Conservation (phyloP, 2,329 filamentous ascomycete genomes). For the Penicillium rolfsii region DNA sequence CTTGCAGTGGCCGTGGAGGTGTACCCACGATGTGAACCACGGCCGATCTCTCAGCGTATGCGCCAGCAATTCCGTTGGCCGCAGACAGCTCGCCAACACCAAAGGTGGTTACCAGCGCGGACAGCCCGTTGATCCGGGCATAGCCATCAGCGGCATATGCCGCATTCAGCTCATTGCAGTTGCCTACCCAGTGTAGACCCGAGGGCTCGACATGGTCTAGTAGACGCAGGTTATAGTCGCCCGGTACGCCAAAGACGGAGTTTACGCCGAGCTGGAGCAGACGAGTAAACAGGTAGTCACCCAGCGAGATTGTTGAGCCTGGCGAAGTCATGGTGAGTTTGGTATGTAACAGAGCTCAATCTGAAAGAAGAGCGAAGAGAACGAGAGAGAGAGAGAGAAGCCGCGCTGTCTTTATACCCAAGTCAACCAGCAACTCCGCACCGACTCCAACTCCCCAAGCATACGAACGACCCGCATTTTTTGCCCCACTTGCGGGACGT, state of each 20-base stretch:
- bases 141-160: slow-evolving; percentile 49
- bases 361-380: not conserved
- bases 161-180: slow-evolving; percentile 74
- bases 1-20: slow-evolving; percentile 51
- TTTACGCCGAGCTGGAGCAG: slow-evolving; percentile 66
- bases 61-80: slow-evolving; percentile 73
- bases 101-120: slow-evolving; percentile 35
- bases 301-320: slow-evolving; percentile 34
- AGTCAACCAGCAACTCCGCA: not conserved
- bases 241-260: slow-evolving; percentile 70
- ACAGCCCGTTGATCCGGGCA: slow-evolving; percentile 36
- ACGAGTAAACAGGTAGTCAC: slow-evolving; percentile 65
- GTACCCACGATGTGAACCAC: slow-evolving; percentile 65
- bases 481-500: not conserved
- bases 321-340: slow-evolving; percentile 16
- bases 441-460: not conserved
- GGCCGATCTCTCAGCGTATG: slow-evolving; percentile 72
- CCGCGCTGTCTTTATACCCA: not conserved
- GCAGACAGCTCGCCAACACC: slow-evolving; percentile 71
- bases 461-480: not conserved
- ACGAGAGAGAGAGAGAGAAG: not conserved
- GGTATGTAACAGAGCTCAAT: not conserved
- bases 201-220: slow-evolving; percentile 66
- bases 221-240: slow-evolving; percentile 71
- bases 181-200: slow-evolving; percentile 66